Conservation (phyloP, 208 protist genomes). For the Leishmania gerbilli region DNA sequence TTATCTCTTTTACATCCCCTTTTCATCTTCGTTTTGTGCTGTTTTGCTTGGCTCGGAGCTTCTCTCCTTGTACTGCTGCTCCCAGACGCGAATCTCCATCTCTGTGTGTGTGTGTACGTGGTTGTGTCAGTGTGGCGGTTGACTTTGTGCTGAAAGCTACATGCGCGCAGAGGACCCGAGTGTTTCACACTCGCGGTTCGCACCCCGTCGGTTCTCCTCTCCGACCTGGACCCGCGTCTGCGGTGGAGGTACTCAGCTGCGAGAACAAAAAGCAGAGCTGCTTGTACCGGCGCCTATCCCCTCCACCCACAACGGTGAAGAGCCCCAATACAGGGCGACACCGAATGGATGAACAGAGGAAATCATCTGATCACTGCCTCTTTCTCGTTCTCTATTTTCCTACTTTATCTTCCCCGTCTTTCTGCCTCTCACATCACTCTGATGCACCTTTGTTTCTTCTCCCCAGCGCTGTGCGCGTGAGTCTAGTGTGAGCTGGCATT, state of each 20-base stretch:
- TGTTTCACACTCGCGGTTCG: background rate
- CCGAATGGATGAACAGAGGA: background rate
- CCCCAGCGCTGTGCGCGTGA: background rate
- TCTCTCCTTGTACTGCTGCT: background rate
- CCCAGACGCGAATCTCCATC: background rate
- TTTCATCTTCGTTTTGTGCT: background rate
- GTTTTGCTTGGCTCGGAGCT: background rate
- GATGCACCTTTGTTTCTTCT: background rate
- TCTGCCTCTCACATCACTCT: background rate
- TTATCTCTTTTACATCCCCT: background rate
- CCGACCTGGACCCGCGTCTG: background rate
- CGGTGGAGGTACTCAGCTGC: background rate
- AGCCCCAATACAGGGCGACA: background rate
- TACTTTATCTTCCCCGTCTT: background rate
- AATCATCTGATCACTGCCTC: background rate
- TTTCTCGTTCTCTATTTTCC: background rate
- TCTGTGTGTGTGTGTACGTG: too few species aligned
- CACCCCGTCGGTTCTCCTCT: background rate
- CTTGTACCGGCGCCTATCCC: background rate
- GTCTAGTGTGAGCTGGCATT: background rate
- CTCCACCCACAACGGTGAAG: background rate
- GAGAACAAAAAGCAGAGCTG: background rate
- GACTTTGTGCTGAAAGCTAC: background rate
- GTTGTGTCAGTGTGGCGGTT: background rate
- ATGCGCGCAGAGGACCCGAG: background rate